Conservation (phyloP, 257 asterid genomes). For the Gentiana dahurica region DNA sequence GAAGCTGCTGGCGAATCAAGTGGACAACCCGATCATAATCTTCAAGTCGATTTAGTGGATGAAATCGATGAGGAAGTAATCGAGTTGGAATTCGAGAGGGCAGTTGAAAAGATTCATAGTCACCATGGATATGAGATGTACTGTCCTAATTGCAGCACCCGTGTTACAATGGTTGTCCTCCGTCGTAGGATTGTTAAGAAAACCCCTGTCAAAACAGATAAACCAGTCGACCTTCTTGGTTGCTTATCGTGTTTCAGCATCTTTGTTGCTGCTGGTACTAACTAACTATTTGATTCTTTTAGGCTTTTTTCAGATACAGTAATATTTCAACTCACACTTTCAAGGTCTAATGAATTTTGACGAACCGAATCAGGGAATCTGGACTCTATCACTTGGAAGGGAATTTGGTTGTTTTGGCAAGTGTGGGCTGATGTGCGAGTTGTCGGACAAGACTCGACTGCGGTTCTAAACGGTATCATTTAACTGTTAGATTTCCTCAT, state of each 20-base stretch:
- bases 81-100: constrained; percentile 52
- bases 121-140: constrained; percentile 30
- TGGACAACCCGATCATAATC: constrained; percentile 5
- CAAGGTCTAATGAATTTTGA: too few species aligned
- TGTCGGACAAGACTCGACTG: too few species aligned
- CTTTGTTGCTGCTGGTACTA: constrained; percentile 37
- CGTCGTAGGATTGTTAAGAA: constrained; percentile 19
- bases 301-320: too few species aligned
- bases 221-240: constrained; percentile 26
- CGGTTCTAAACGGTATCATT: too few species aligned
- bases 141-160: constrained; percentile 50
- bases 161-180: constrained; percentile 49
- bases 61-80: constrained; percentile 40
- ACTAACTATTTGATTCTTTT: too few species aligned
- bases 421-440: too few species aligned
- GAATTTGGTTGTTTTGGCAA: too few species aligned
- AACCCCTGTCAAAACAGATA: neutral
- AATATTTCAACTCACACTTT: too few species aligned
- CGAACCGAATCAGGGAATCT: too few species aligned
- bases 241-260: constrained; percentile 55
- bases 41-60: constrained; percentile 12
- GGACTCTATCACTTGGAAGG: too few species aligned
- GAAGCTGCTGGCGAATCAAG: neutral
- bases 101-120: constrained; percentile 37
- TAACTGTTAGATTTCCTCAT: too few species aligned